Evolutionary conservation across 257 asterid species (phyloP), one percentile per base, ranked within the genome.

Genomic region (Solanum clarkiae): DNA sequence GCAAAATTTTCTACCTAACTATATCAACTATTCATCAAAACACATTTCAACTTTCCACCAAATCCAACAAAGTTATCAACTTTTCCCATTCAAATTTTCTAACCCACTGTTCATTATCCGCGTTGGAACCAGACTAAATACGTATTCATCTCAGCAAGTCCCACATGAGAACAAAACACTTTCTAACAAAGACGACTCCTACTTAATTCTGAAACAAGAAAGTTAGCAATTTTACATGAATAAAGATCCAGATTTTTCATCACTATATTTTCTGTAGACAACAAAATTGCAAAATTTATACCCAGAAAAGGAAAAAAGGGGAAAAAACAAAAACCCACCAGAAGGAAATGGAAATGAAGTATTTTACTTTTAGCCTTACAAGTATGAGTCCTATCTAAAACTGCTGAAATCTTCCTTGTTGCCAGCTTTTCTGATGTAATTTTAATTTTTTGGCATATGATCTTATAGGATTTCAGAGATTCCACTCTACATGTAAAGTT

Each of bases 321-420:
- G 29, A 26, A 26, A n/a, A 26, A 26, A 1, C 29, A 26, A 26
- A 26, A 26, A 26, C 29, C 29, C 29, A 26, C 29, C 29, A 26
- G 29, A 87, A 86, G 89, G 87, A 42, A 72, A 59, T 0, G 93
- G 88, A 66, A 83, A 0, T 17, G 94, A 88, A 49, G 87, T 17
- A 26, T 87, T 91, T 6, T 29, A 26, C 29, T 26, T 26, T 26
- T 26, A 26, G 29, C 29, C 1, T 26, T 26, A 26, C 29, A 26
- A 26, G 29, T 95, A 86, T 95, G 97, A 62, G 96, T 89, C 84
- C 98, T 90, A 24, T 97, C 98, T n/a, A 96, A 95, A 83, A 97
- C 97, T n/a, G 97, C 97, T 42, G 98, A 93, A 51, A 94, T 91
- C 84, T 84, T 94, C 82, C 94, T 89, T 36, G 89, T 88, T 26